A percentile compares a stretch with the other conserved stretches of the same genome.
Conservation (phyloP, 176 grass and related monocot genomes). For the Oryza brachyantha region DNA sequence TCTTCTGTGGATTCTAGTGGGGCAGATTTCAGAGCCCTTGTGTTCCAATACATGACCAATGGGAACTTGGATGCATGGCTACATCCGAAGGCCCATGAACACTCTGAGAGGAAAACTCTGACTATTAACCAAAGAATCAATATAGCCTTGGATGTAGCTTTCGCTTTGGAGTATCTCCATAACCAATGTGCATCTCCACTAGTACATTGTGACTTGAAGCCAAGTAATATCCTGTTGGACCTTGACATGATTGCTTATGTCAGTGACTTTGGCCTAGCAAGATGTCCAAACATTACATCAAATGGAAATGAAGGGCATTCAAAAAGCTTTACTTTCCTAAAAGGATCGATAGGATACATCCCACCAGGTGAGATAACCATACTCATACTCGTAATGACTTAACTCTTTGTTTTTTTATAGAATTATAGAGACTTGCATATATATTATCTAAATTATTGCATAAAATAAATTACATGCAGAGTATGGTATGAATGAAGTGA, state of each 20-base stretch:
- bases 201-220: constrained; percentile 49
- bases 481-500: constrained; percentile 22
- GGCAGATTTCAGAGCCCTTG: constrained; percentile 54
- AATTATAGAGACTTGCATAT: background rate
- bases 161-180: constrained; percentile 56
- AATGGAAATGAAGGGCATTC: constrained; percentile 6
- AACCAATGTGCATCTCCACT: constrained; percentile 25
- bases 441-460: background rate
- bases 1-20: constrained; percentile 38
- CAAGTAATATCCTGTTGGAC: constrained; percentile 47
- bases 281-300: constrained; percentile 7
- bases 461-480: constrained; percentile 27
- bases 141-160: constrained; percentile 22
- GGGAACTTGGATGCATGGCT: constrained; percentile 63
- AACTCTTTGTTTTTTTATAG: background rate
- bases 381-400: background rate
- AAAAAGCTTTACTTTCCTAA: constrained; percentile 12
- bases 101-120: background rate
- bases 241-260: constrained; percentile 32
- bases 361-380: constrained; percentile 34
- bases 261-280: constrained; percentile 37
- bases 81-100: constrained; percentile 23
- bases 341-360: constrained; percentile 54
- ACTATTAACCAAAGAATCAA: constrained; percentile 31
- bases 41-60: constrained; percentile 52